Percentiles rank a stretch among this genome's conserved stretches.
Evolutionary conservation across 257 asterid species (phyloP).

Genomic region (Solanum bulbocastanum): DNA sequence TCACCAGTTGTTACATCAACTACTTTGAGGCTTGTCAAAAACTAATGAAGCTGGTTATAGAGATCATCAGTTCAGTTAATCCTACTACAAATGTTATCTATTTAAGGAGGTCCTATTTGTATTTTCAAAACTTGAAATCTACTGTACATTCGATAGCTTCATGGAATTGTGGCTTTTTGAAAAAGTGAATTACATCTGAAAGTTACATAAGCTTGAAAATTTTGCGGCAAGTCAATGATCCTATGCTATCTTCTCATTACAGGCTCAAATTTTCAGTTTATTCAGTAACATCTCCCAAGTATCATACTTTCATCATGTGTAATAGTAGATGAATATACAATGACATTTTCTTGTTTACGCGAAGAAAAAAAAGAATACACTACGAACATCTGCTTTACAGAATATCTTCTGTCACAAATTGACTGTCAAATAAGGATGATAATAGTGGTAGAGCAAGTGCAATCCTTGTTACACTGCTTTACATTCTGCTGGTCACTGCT

Average conservation of each 20-base stretch:
- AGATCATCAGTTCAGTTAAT: not conserved
- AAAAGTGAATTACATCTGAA: not conserved
- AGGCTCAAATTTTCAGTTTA: not conserved
- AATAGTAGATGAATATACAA: not conserved
- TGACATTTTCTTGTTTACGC: not conserved
- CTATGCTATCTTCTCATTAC: not conserved
- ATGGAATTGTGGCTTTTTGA: not conserved
- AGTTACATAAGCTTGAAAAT: not conserved
- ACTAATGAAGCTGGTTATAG: not conserved
- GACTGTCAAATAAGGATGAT: not conserved
- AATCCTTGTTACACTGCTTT: not conserved
- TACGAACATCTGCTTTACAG: not conserved
- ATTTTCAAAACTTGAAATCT: not conserved
- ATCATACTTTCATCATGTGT: not conserved
- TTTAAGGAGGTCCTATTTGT: not conserved
- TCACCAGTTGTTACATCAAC: not conserved
- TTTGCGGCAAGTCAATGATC: not conserved
- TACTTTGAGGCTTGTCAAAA: slow-evolving; percentile 1
- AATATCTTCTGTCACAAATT: not conserved
- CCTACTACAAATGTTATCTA: not conserved
- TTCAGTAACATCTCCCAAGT: not conserved
- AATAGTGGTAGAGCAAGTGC: not conserved
- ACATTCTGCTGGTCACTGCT: not conserved
- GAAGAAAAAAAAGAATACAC: not conserved
- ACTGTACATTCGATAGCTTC: not conserved